Evolutionary conservation across 371 early-diverging fungal species (phyloP), one percentile per base, ranked within the genome.

Genomic region (Chytridium lagenaria): DNA sequence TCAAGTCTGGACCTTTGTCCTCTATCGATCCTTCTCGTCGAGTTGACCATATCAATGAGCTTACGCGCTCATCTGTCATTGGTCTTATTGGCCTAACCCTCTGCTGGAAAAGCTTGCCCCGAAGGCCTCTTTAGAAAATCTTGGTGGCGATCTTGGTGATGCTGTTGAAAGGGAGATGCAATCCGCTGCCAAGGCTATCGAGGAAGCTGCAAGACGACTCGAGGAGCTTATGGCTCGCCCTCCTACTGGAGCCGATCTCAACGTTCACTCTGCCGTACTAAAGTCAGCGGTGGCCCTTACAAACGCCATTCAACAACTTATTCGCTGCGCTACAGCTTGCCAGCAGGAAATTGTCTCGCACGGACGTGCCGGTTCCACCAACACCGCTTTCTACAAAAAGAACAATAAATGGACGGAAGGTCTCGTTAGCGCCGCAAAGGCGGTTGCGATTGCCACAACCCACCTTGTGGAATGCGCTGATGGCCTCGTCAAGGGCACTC

Each of bases 351-450:
- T 97, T 84, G 98, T 97, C 1, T 90, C 95, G 0, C 93, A 96
- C 78, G 97, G 97, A 26, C 88, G 92, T 49, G 97, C 95, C 0
- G 87, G 90, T n/a, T 89, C 93, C 39, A 92, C 92, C 59, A 72
- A 30, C 10, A 92, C 92, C 2, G 95, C 94, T 0, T 98, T 97
- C 80, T 98, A 98, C 89, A 97, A 97, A 80, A 97, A 97, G 88
- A 94, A 98, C 84, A 95, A 95, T 85, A 91, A 96, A 74, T 98
- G 99, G 99, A 98, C 97, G 1, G 98, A 98, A 78, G 99, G 99
- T 26, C 87, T 98, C 36, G 96, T 98, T 67, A 94, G 95, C 1
- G 99, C 99, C 0, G 98, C 99, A 57, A 94, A 96, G 81, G 89
- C 97, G 0, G 97, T 98, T 0, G 97, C 97, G 1, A 75, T 91